These are phyloP conservation scores for Silene coronaria DNA, from an alignment of 179 eudicot genomes.

Conservation along the genomic window DNA sequence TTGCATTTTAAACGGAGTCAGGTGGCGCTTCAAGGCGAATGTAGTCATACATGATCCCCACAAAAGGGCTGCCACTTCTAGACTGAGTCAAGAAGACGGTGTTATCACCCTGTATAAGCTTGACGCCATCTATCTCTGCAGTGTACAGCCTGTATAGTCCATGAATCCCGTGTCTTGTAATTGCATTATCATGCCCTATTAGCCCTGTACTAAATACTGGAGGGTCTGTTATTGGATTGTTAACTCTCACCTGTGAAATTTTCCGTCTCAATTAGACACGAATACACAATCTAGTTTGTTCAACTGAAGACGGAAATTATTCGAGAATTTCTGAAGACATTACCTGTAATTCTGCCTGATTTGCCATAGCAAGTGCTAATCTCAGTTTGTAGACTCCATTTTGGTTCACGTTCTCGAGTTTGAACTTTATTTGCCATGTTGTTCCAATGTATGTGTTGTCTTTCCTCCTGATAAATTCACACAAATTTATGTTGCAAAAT, in stretches of 20 bases:
- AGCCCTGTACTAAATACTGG: conserved; percentile 57
- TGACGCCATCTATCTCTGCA: conserved; percentile 39
- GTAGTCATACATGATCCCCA: conserved; percentile 73
- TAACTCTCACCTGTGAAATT: conserved; percentile 49
- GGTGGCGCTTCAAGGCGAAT: conserved; percentile 69
- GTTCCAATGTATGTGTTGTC: conserved; percentile 49
- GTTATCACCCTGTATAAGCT: conserved; percentile 47
- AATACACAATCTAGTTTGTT: not conserved
- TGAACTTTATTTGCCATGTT: conserved; percentile 79
- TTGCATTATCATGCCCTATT: conserved; percentile 65
- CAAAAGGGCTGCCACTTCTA: conserved; percentile 47
- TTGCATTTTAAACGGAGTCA: conserved; percentile 2
- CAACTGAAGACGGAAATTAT: not conserved
- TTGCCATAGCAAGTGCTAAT: conserved; percentile 66
- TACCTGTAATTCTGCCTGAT: conserved; percentile 65
- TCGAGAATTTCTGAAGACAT: not conserved
- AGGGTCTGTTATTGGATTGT: conserved; percentile 41
- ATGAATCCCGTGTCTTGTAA: conserved; percentile 78
- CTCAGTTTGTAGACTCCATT: conserved; percentile 52
- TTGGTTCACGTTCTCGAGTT: conserved; percentile 36
- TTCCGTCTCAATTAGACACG: not conserved
- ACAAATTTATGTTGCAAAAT: not conserved
- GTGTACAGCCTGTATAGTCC: conserved; percentile 62
- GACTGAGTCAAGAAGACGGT: conserved; percentile 63
- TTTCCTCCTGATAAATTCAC: conserved; percentile 35